Percentiles rank a stretch among this genome's conserved stretches.
Conservation (phyloP, 768 basidiomycete genomes). For the Porphyrellus cyaneotinctus region DNA sequence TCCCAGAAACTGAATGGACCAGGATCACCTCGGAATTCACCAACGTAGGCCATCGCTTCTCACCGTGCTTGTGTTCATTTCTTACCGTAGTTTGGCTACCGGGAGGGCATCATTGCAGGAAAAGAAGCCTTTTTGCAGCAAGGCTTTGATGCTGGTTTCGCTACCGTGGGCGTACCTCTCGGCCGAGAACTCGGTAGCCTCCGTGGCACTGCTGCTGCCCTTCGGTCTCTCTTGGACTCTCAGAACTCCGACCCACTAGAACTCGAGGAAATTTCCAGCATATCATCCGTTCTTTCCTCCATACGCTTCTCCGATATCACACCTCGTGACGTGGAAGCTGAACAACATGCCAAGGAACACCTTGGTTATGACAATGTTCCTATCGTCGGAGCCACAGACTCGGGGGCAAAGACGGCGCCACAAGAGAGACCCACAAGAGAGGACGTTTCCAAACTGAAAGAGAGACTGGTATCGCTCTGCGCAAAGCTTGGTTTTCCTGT, state of each 20-base stretch:
- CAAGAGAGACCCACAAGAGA: conserved; percentile 34
- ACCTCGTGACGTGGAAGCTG: conserved; percentile 73
- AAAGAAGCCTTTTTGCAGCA: conserved; percentile 84
- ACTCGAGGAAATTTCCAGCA: conserved; percentile 45
- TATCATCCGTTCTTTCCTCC: conserved; percentile 51
- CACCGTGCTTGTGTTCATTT: neutral
- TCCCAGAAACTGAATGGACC: conserved; percentile 58
- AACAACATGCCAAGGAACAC: conserved; percentile 70
- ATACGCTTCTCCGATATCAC: conserved; percentile 70
- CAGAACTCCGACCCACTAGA: conserved; percentile 6
- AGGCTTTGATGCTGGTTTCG: conserved; percentile 88
- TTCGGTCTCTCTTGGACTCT: conserved; percentile 54
- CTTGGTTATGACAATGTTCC: conserved; percentile 34
- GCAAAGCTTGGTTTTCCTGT: conserved; percentile 31
- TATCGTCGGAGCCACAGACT: conserved; percentile 38
- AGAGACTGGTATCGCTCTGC: conserved; percentile 32
- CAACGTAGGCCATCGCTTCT: conserved; percentile 43
- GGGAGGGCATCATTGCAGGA: conserved; percentile 93
- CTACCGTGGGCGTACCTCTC: conserved; percentile 61
- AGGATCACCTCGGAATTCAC: conserved; percentile 67
- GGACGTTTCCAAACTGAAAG: conserved; percentile 39
- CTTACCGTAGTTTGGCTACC: conserved; percentile 71
- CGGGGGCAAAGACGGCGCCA: conserved; percentile 16
- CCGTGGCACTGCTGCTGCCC: conserved; percentile 65
- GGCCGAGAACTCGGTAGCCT: conserved; percentile 76